These are phyloP conservation scores for Cladosporium sp. DNA, from an alignment of 2,329 filamentous ascomycete genomes.

Conservation along the genomic window DNA sequence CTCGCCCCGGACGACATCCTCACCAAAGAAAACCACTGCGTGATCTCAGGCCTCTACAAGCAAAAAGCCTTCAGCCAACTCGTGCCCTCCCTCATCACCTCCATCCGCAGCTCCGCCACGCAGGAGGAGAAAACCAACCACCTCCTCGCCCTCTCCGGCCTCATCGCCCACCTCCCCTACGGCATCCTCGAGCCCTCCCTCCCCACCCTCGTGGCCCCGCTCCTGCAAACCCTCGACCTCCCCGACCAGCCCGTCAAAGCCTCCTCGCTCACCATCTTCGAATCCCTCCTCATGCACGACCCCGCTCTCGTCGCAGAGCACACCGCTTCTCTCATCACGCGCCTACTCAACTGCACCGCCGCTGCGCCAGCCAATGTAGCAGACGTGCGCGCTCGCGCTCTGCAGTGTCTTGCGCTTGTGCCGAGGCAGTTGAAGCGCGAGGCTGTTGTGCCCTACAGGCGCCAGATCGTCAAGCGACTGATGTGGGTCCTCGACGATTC, in stretches of 20 bases:
- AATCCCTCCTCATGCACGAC: conserved; percentile 55
- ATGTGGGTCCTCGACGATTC: conserved; percentile 56
- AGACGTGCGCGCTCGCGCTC: conserved; percentile 44
- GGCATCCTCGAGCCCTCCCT: conserved; percentile 58
- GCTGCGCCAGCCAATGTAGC: conserved; percentile 29
- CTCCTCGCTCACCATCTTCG: conserved; percentile 57
- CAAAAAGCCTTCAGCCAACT: conserved; percentile 61
- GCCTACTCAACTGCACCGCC: conserved; percentile 47
- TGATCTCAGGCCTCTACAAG: conserved; percentile 58
- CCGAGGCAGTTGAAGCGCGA: conserved; percentile 46
- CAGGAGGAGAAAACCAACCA: conserved; percentile 53
- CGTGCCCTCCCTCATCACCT: conserved; percentile 52
- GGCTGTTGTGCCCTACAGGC: conserved; percentile 53
- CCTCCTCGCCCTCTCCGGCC: conserved; percentile 59
- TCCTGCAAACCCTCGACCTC: conserved; percentile 59
- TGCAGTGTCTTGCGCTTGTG: conserved; percentile 46
- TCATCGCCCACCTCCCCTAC: conserved; percentile 57
- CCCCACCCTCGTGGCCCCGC: conserved; percentile 53
- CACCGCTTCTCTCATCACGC: conserved; percentile 52
- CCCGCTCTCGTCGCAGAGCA: conserved; percentile 53
- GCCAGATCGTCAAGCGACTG: conserved; percentile 54
- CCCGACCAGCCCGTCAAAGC: conserved; percentile 52
- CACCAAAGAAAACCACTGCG: conserved; percentile 57
- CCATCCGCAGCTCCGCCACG: conserved; percentile 44
- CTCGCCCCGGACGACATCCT: conserved; percentile 59